Evolutionary conservation across 371 early-diverging fungal species (phyloP), one percentile per base, ranked within the genome.

Genomic region (Batkoa obscura): DNA sequence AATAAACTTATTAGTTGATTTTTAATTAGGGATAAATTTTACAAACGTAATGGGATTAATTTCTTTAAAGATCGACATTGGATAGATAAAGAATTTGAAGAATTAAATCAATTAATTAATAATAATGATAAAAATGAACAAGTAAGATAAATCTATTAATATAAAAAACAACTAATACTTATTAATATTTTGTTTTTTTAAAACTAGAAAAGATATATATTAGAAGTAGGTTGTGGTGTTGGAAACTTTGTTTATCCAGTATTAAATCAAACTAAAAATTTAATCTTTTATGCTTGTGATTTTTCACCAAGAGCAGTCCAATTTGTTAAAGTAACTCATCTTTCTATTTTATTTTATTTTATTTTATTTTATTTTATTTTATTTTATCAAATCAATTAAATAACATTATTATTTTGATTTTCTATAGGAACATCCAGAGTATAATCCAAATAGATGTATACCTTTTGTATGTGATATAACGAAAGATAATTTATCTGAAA

Each of bases 201-300:
- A 32, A 55, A 3, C 10, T 8, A 2, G 15, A 33, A 17, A 3
- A 43, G 43, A 43, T 15, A 43, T 42, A 43, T 15, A 2, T 64
- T 84, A 1, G 90, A 90, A 67, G 73, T 89, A 37, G 97, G 97
- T 32, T 97, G 98, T 66, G 98, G 95, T 39, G 94, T 94, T 0
- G 98, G 98, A 47, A 95, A 94, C 68, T 94, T 95, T 75, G 72
- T 90, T 39, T 94, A 82, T 67, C 98, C 98, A 2, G 71, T 89
- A 6, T 58, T 95, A 32, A 82, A 84, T 39, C 70, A 72, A 38
- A 84, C 88, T 61, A 75, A 81, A 0, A 69, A 74, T 34, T 67
- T 72, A 6, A 78, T 73, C 51, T 76, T 84, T 45, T 83, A 84
- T 62, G 85, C 85, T 31, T 89, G 90, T 59, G 91, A 90, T 61